Conservation (phyloP, 805 yeast species). For the Barnettozyma californica region DNA sequence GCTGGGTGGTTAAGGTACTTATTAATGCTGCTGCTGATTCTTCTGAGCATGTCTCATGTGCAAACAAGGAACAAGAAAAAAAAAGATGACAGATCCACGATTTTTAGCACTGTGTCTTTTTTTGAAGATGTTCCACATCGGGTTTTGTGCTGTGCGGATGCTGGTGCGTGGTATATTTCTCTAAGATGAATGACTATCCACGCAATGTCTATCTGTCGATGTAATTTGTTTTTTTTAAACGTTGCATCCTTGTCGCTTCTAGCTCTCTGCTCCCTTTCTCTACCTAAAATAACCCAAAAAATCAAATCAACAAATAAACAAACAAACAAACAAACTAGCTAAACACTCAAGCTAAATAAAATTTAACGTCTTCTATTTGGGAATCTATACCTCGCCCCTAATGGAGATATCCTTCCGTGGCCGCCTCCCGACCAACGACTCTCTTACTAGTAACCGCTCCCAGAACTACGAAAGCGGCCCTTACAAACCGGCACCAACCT, state of each 20-base stretch:
- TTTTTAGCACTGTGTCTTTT: too few relatives aligned
- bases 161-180: too few relatives aligned
- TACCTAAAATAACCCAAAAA: background rate
- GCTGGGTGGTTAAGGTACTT: background rate
- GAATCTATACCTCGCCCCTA: background rate
- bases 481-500: conserved; percentile 14
- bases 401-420: conserved; percentile 4
- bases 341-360: too few relatives aligned
- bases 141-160: too few relatives aligned
- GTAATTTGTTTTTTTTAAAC: too few relatives aligned
- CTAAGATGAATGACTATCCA: too few relatives aligned
- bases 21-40: background rate
- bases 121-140: too few relatives aligned
- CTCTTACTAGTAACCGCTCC: background rate
- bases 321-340: background rate
- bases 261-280: background rate
- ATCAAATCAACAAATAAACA: background rate
- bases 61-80: too few relatives aligned
- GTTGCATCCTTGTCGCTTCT: background rate
- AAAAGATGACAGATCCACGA: too few relatives aligned
- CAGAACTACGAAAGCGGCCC: background rate
- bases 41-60: background rate
- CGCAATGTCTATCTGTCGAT: too few relatives aligned
- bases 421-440: background rate
- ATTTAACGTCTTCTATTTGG: too few relatives aligned